A percentile compares a stretch with the other conserved stretches of the same genome.
Evolutionary conservation across 176 grass and related monocot species (phyloP).

Genomic region (Miscanthus lutarioriparius): DNA sequence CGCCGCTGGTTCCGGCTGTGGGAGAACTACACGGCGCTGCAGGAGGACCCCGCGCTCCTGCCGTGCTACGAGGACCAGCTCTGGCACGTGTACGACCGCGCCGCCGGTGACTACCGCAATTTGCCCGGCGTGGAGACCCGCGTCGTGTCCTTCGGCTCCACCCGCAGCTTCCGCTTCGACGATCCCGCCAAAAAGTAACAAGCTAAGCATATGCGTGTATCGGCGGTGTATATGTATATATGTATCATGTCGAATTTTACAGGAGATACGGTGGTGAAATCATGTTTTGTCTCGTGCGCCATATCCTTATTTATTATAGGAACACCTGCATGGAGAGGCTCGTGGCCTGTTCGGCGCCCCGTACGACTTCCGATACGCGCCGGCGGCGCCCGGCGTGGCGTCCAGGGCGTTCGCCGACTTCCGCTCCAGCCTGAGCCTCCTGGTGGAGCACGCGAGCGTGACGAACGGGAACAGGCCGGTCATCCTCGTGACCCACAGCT

Average conservation of each 20-base stretch:
- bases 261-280: no score
- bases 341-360: constrained; percentile 6
- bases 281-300: no score
- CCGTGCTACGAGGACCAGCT: constrained; percentile 11
- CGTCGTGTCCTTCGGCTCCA: constrained; percentile 4
- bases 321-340: background rate
- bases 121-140: background rate
- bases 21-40: background rate
- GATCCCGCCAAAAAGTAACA: background rate
- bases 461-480: background rate
- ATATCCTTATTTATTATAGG: no score
- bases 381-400: background rate
- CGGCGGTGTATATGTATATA: no score
- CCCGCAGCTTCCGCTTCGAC: background rate
- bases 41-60: background rate
- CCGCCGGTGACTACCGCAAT: background rate
- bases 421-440: background rate
- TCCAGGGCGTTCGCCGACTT: background rate
- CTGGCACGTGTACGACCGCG: background rate
- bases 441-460: background rate
- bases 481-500: background rate
- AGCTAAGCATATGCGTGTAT: no score
- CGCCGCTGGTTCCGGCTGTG: constrained; percentile 1
- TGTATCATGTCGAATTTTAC: no score
- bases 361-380: background rate